phyloP scores from a whole-genome alignment of 805 yeast genomes.

The Saturnispora mendoncae region DNA sequence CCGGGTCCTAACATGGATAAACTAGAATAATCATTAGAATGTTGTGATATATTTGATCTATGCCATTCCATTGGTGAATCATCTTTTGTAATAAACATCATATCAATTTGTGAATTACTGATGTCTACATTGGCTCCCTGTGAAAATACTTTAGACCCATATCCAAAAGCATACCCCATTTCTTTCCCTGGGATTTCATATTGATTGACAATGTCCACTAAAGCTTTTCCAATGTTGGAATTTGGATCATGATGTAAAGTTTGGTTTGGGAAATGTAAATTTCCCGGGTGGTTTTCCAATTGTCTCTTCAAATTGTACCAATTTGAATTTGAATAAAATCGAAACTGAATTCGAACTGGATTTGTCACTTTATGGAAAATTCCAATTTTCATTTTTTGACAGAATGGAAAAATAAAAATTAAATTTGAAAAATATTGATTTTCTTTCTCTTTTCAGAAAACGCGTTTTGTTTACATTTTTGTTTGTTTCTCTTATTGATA shows the following conservation, averaged over 20 bases:
- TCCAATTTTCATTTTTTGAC: too few species aligned
- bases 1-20: constrained; percentile 52
- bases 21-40: constrained; percentile 72
- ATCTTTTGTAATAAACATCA: constrained; percentile 75
- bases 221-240: background rate
- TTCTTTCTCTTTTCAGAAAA: background rate
- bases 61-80: constrained; percentile 77
- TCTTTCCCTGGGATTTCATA: background rate
- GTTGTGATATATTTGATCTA: constrained; percentile 52
- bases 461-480: background rate
- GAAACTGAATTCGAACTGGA: background rate
- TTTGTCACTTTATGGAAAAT: background rate
- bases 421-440: too few species aligned
- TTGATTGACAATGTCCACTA: background rate
- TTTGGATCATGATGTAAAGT: constrained; percentile 6
- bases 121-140: constrained; percentile 43
- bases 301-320: constrained; percentile 51
- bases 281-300: constrained; percentile 26
- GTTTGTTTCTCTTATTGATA: background rate
- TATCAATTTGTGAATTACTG: constrained; percentile 62
- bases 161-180: constrained; percentile 70
- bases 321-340: constrained; percentile 10
- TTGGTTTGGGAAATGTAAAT: background rate
- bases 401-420: too few species aligned
- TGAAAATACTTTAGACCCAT: constrained; percentile 87